Base-by-base conservation (phyloP, 1,284 basidiomycete species). In the Heliocybe sulcata region DNA sequence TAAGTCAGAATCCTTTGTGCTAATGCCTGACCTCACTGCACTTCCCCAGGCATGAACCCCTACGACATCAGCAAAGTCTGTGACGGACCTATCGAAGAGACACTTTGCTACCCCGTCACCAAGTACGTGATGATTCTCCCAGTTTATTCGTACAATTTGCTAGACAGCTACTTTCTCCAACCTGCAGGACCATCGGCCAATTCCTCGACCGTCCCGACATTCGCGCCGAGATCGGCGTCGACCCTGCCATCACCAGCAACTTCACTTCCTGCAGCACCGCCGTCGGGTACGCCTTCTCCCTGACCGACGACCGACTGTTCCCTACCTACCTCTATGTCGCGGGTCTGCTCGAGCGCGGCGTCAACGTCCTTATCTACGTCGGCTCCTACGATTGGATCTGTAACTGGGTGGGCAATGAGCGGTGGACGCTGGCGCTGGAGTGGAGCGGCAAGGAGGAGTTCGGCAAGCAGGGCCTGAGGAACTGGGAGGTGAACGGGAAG, bases 301-400 rank as follows among this genome's bases (percentile, higher is more conserved):
- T 31, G 19, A 35, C 23, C 1, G 80, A 83, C 58, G 55, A 59
- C n/a, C 61, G 66, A 45, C 74, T 27, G 11, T 20, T 73, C 50
- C 61, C 67, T 11, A 75, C 72, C 0, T 67, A 72, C 61, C 67
- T 77, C 33, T 82, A 90, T 62, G 73, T 90, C 51, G 73, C 80
- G 2, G 79, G 72, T 1, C 74, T 92, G 42, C 77, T 92, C 16
- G 88, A 92, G 62, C 77, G 86, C 20, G 82, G 80, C 0, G 72
- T 92, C 20, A 70, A 77, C 2, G 81, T 85, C 1, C 74, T 92
- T 16, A 81, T 90, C 56, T 89, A 89, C 58, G 83, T 82, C 2
- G 86, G 86, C 1, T 74, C 73, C 4, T 78, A 81, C 54, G 85
- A 87, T 64, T 85, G 75, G 72, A 81, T 85, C 57, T 87, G 84